Evolutionary conservation across 805 yeast species (phyloP).

Genomic region (Metschnikowia santaceciliae): DNA sequence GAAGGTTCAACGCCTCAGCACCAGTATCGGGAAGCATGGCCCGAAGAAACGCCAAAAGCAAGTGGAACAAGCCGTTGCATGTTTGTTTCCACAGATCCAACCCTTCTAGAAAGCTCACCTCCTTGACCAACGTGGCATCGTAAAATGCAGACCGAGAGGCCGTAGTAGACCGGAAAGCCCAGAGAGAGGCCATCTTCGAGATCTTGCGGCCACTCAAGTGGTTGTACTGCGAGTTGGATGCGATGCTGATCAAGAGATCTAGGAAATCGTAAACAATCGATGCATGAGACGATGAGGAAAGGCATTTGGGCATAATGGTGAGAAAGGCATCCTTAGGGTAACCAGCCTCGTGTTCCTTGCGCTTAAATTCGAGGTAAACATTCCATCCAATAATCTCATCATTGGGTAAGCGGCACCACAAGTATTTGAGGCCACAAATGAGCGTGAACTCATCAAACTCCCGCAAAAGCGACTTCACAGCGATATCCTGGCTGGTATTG

Average conservation of each 20-base stretch:
- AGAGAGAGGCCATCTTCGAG: slow-evolving; percentile 75
- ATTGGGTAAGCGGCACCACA: slow-evolving; percentile 83
- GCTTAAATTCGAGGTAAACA: slow-evolving; percentile 65
- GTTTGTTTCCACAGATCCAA: slow-evolving; percentile 74
- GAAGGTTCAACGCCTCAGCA: slow-evolving; percentile 53
- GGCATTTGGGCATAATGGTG: slow-evolving; percentile 78
- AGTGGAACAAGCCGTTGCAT: slow-evolving; percentile 81
- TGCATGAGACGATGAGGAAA: slow-evolving; percentile 82
- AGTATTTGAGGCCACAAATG: slow-evolving; percentile 69
- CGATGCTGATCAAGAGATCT: slow-evolving; percentile 71
- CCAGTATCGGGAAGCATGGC: slow-evolving; percentile 72
- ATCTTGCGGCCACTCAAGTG: slow-evolving; percentile 77
- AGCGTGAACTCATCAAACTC: slow-evolving; percentile 62
- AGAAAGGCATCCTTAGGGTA: slow-evolving; percentile 73
- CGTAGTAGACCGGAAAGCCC: slow-evolving; percentile 61
- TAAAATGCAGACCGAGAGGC: slow-evolving; percentile 28
- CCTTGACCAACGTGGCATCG: slow-evolving; percentile 33
- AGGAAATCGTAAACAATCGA: slow-evolving; percentile 84
- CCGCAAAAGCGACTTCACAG: slow-evolving; percentile 43
- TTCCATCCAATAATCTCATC: slow-evolving; percentile 84
- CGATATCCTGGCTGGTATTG: slow-evolving; percentile 26
- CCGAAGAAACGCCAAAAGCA: slow-evolving; percentile 69
- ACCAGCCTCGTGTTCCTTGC: slow-evolving; percentile 58
- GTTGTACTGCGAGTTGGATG: slow-evolving; percentile 75
- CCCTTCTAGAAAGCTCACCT: slow-evolving; percentile 58